These are phyloP conservation scores for Fusarium illudens DNA, from an alignment of 2,329 filamentous ascomycete genomes.

Conservation along the genomic window DNA sequence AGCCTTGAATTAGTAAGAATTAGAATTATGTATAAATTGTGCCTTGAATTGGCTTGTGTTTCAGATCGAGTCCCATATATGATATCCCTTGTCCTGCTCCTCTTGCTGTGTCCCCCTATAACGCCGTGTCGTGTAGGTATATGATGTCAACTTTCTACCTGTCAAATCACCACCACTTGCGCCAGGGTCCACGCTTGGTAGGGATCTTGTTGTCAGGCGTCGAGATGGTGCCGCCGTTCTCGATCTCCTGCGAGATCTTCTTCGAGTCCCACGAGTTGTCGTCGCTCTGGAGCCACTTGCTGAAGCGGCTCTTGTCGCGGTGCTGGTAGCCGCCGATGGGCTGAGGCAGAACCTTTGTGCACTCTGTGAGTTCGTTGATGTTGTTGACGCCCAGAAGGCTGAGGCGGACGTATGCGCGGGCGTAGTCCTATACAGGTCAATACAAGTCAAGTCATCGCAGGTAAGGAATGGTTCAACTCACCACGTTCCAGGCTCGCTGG, in stretches of 20 bases:
- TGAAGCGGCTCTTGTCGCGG: constrained; percentile 34
- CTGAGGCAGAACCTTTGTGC: constrained; percentile 60
- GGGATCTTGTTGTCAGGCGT: constrained; percentile 37
- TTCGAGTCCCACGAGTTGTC: constrained; percentile 40
- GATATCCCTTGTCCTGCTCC: constrained; percentile 3
- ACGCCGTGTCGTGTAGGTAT: neutral
- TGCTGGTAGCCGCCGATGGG: constrained; percentile 25
- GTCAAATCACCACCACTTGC: constrained; percentile 29
- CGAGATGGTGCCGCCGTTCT: constrained; percentile 37
- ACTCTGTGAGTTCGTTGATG: constrained; percentile 64
- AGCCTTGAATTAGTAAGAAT: neutral
- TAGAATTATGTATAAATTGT: neutral
- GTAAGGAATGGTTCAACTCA: constrained; percentile 34
- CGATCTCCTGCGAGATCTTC: constrained; percentile 36
- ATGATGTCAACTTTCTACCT: neutral
- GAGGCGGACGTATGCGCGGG: constrained; percentile 62
- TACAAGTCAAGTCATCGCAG: rapidly evolving
- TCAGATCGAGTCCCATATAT: constrained; percentile 8
- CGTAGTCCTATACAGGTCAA: constrained; percentile 53
- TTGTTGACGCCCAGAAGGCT: constrained; percentile 65
- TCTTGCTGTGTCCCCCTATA: neutral
- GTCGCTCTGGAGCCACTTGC: constrained; percentile 43
- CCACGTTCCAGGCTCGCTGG: constrained; percentile 53
- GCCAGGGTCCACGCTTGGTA: constrained; percentile 21
- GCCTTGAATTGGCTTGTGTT: neutral